Percentiles rank a stretch among this genome's conserved stretches.
phyloP scores from a whole-genome alignment of 2,329 filamentous ascomycete species.

The Sclerotinia nivalis region DNA sequence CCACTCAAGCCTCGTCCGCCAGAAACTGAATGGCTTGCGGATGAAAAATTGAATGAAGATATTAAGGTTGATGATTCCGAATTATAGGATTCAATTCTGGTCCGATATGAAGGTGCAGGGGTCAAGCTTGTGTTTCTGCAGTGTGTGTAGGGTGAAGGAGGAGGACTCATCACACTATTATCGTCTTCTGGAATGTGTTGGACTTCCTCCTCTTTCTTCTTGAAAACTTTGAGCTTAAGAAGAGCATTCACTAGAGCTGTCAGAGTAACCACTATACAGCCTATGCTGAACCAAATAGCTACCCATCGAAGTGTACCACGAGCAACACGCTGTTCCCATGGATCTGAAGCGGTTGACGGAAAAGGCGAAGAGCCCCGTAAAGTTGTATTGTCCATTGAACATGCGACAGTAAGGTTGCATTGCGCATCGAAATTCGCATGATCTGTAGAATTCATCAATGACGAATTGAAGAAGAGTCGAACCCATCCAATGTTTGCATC shows the following conservation, averaged over 20 bases:
- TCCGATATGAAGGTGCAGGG: conserved; percentile 16
- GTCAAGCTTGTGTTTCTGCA: conserved; percentile 8
- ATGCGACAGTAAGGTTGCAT: conserved; percentile 41
- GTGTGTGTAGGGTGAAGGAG: conserved; percentile 9
- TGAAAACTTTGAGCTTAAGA: conserved; percentile 19
- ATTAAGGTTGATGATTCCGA: background rate
- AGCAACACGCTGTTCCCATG: conserved; percentile 18
- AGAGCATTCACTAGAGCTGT: conserved; percentile 19
- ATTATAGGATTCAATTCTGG: conserved; percentile 16
- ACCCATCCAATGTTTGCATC: conserved; percentile 49
- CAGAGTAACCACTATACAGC: conserved; percentile 1
- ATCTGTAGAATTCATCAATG: conserved; percentile 42
- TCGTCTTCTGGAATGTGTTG: background rate
- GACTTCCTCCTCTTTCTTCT: background rate
- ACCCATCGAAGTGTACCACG: conserved; percentile 23
- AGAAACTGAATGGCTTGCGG: conserved; percentile 4
- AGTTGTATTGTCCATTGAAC: conserved; percentile 35
- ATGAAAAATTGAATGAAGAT: background rate
- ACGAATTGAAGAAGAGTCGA: conserved; percentile 53
- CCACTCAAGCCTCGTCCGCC: background rate
- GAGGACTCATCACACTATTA: background rate
- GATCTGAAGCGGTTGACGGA: background rate
- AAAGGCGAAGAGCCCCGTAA: conserved; percentile 25
- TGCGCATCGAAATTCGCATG: conserved; percentile 36
- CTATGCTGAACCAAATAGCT: conserved; percentile 22